These are phyloP conservation scores for Fragaria vesca DNA, from an alignment of 306 rosid genomes.

Conservation along the genomic window DNA sequence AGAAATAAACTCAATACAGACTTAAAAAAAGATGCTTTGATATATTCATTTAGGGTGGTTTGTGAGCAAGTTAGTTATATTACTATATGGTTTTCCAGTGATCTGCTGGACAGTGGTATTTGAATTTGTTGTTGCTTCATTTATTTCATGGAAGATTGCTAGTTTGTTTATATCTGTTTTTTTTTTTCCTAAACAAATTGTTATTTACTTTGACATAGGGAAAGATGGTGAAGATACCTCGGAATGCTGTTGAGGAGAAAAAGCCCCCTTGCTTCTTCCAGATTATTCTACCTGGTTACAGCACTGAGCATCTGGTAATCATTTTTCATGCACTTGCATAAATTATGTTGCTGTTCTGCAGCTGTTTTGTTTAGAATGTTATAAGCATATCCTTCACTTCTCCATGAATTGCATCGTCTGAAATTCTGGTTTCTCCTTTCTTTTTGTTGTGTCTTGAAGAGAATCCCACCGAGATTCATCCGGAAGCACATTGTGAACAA, in stretches of 20 bases:
- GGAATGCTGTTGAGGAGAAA: background rate
- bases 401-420: background rate
- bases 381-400: background rate
- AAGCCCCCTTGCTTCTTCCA: background rate
- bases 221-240: background rate
- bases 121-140: too few relatives aligned
- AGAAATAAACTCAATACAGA: too few relatives aligned
- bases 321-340: slow-evolving; percentile 5
- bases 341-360: background rate
- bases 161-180: background rate
- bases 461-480: slow-evolving; percentile 8
- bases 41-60: too few relatives aligned
- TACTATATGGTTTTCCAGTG: too few relatives aligned
- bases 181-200: background rate
- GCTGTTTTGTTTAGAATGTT: background rate
- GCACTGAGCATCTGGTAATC: slow-evolving; percentile 26
- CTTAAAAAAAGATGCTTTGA: too few relatives aligned
- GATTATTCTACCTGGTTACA: background rate
- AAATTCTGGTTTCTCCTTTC: background rate
- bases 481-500: slow-evolving; percentile 7
- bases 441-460: slow-evolving; percentile 11
- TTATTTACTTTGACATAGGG: background rate
- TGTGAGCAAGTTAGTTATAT: too few relatives aligned
- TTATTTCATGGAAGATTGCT: too few relatives aligned
- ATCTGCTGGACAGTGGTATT: too few relatives aligned